Conservation (phyloP, 139 green algal genomes). For the Haematococcus sp. region DNA sequence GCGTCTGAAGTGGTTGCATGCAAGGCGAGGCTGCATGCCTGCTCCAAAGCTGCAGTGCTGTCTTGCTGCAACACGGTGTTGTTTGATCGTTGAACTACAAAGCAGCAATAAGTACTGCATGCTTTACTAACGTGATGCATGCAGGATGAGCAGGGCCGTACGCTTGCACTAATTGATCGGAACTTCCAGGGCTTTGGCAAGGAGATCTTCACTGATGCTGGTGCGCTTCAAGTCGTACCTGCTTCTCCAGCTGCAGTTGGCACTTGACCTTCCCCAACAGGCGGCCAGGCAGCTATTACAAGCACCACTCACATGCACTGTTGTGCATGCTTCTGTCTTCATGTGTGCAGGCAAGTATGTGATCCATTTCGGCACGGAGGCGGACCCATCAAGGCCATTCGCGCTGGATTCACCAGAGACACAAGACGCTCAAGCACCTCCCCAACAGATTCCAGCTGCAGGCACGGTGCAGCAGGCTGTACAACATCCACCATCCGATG, state of each 20-base stretch:
- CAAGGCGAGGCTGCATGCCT: too few relatives aligned
- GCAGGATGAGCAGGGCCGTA: constrained; percentile 53
- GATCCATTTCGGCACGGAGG: constrained; percentile 75
- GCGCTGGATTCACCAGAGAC: too few relatives aligned
- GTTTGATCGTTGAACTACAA: too few relatives aligned
- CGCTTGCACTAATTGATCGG: constrained; percentile 82
- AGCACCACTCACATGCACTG: too few relatives aligned
- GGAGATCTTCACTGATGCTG: constrained; percentile 74
- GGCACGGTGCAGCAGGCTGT: constrained; percentile 13
- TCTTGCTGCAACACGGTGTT: too few relatives aligned
- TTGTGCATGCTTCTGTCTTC: too few relatives aligned
- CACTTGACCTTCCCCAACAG: neutral
- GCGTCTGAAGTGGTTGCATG: too few relatives aligned
- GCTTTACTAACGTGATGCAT: too few relatives aligned
- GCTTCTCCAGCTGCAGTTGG: neutral
- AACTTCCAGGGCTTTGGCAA: constrained; percentile 84
- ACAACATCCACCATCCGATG: too few relatives aligned
- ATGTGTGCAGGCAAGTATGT: constrained; percentile 63
- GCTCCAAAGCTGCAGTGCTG: too few relatives aligned
- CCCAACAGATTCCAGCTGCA: constrained; percentile 20
- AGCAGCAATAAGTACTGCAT: too few relatives aligned
- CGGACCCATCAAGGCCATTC: neutral
- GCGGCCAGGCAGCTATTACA: too few relatives aligned
- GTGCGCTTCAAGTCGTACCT: constrained; percentile 18
- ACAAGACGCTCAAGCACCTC: constrained; percentile 43